phyloP scores from a whole-genome alignment of 495 filamentous ascomycete species.

The Penicillium bovifimosum region DNA sequence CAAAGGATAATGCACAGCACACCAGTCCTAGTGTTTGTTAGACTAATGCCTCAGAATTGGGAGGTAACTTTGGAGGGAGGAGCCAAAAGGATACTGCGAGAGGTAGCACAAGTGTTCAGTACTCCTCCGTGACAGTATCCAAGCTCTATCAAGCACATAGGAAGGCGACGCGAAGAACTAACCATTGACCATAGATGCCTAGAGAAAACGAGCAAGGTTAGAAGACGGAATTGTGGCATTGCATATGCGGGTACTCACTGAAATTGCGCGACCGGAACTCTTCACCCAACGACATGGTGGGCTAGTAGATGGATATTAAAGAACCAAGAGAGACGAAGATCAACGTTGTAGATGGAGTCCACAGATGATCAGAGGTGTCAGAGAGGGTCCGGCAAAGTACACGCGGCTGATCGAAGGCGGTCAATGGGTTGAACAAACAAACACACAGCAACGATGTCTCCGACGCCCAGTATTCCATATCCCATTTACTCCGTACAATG shows the following conservation, averaged over 20 bases:
- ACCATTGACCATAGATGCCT: constrained; percentile 99
- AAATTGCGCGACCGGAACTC: constrained; percentile 97
- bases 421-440: constrained; percentile 26
- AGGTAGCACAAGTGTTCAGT: background rate
- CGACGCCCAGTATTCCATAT: too few relatives aligned
- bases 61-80: background rate
- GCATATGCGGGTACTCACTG: constrained; percentile 57
- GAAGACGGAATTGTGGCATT: constrained; percentile 21
- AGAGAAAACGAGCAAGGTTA: constrained; percentile 25
- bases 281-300: constrained; percentile 48
- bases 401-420: constrained; percentile 24
- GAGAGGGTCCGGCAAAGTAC: constrained; percentile 17
- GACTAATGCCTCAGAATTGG: background rate
- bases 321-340: constrained; percentile 1
- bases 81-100: background rate
- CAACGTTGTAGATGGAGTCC: background rate
- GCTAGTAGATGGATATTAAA: constrained; percentile 2
- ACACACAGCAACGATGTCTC: constrained; percentile 12
- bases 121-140: background rate
- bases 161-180: constrained; percentile 33
- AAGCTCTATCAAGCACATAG: background rate
- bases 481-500: too few relatives aligned
- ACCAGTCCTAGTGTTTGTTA: constrained; percentile 64
- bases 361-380: constrained; percentile 4
- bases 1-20: constrained; percentile 92